Conservation (phyloP, 2,329 filamentous ascomycete species). For the Mycosphaerella arachidis region DNA sequence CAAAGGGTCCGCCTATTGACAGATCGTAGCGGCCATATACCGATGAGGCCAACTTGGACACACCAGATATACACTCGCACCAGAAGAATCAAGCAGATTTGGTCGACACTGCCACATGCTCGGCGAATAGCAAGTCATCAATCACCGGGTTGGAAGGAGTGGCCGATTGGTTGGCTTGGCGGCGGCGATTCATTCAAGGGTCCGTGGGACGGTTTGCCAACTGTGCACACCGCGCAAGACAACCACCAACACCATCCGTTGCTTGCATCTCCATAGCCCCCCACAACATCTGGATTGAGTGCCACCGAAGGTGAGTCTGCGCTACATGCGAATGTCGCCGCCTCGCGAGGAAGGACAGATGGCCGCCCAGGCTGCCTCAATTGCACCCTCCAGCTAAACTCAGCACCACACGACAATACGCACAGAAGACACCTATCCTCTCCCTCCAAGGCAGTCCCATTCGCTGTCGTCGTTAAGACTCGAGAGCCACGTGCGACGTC, state of each 20-base stretch:
- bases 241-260: neutral
- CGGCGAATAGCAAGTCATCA: neutral
- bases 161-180: too few species aligned
- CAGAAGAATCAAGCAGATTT: neutral
- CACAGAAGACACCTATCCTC: slow-evolving; percentile 17
- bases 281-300: slow-evolving; percentile 3
- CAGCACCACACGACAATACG: slow-evolving; percentile 6
- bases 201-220: neutral
- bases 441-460: slow-evolving; percentile 19
- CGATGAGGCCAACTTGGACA: too few species aligned
- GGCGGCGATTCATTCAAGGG: neutral
- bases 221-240: neutral
- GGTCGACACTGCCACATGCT: neutral
- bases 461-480: slow-evolving; percentile 4
- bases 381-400: slow-evolving; percentile 7
- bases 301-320: slow-evolving; percentile 11
- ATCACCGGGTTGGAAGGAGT: too few species aligned
- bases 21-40: neutral
- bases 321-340: neutral
- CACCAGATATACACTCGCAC: neutral
- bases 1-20: neutral
- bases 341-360: slow-evolving; percentile 2
- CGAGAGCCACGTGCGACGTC: neutral
- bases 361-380: neutral
- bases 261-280: neutral